Evolutionary conservation across 495 filamentous ascomycete genomes (phyloP).

Genomic region (Hypomontagnella submonticulosa): DNA sequence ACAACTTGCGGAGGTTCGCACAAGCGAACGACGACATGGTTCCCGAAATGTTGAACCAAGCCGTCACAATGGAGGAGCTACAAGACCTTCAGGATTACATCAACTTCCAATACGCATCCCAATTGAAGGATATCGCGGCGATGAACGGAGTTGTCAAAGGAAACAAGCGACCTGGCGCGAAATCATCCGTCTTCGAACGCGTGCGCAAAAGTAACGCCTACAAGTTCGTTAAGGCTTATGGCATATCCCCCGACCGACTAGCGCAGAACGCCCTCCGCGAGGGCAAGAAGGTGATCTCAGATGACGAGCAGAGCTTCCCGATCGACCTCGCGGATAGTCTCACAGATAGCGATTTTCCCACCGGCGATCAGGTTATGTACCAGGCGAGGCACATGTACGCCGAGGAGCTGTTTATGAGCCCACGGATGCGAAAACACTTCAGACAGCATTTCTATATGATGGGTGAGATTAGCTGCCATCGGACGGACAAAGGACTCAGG

Average conservation of each 20-base stretch:
- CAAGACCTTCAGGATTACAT: constrained; percentile 97
- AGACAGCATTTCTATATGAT: constrained; percentile 82
- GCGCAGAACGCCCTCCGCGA: constrained; percentile 84
- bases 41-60: constrained; percentile 80
- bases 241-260: constrained; percentile 87
- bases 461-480: constrained; percentile 82
- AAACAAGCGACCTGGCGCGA: constrained; percentile 79
- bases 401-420: constrained; percentile 89
- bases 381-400: constrained; percentile 88
- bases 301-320: constrained; percentile 79
- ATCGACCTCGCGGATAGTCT: constrained; percentile 86
- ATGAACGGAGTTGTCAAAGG: constrained; percentile 66
- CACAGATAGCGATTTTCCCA: constrained; percentile 76
- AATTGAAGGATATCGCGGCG: constrained; percentile 78
- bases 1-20: constrained; percentile 69
- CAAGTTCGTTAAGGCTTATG: constrained; percentile 85
- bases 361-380: constrained; percentile 76
- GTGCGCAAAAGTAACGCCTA: constrained; percentile 82
- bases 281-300: constrained; percentile 79
- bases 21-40: constrained; percentile 70
- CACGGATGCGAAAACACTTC: constrained; percentile 89
- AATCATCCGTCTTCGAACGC: constrained; percentile 80
- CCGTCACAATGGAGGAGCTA: constrained; percentile 87
- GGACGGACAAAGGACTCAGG: constrained; percentile 93
- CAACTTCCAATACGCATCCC: constrained; percentile 89